A percentile compares a stretch with the other conserved stretches of the same genome.
Evolutionary conservation across 2,329 filamentous ascomycete species (phyloP).

Genomic region (Sporothrix luriei): DNA sequence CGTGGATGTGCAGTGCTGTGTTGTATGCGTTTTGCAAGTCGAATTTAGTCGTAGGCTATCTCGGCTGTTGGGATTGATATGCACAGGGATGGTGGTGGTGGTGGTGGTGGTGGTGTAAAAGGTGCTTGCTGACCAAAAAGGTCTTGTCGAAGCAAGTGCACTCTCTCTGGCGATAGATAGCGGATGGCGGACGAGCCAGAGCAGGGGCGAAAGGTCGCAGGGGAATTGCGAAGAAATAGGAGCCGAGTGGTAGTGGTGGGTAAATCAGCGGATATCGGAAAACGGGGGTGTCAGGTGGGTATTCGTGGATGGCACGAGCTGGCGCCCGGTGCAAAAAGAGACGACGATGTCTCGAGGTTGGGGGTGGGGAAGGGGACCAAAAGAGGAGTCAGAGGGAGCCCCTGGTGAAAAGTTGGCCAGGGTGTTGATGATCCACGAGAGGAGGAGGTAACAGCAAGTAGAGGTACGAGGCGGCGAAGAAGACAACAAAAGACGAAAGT

Average conservation of each 20-base stretch:
- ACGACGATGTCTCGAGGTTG: conserved; percentile 19
- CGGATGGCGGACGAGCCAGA: conserved; percentile 2
- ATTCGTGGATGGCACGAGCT: conserved; percentile 15
- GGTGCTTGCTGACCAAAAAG: conserved; percentile 7
- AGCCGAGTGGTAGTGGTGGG: conserved; percentile 24
- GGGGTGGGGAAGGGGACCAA: conserved; percentile 15
- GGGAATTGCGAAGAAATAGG: not conserved
- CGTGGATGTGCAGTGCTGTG: not conserved
- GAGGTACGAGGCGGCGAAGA: not conserved
- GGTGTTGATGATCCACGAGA: conserved; percentile 12
- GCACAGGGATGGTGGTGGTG: not conserved
- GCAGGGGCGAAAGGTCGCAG: conserved; percentile 5
- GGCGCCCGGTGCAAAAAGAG: conserved; percentile 19
- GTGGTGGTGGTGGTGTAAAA: too few species aligned
- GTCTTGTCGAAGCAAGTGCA: not conserved
- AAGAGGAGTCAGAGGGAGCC: conserved; percentile 8
- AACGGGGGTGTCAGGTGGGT: conserved; percentile 27
- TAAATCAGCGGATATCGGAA: conserved; percentile 25
- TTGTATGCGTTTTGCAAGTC: not conserved
- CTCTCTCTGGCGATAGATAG: conserved; percentile 2
- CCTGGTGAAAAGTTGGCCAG: conserved; percentile 2
- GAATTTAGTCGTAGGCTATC: conserved; percentile 14
- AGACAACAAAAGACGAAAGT: not conserved
- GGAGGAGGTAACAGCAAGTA: too few species aligned
- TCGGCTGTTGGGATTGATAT: conserved; percentile 25